Evolutionary conservation across 257 asterid species (phyloP).

Genomic region (Cinchona pubescens): DNA sequence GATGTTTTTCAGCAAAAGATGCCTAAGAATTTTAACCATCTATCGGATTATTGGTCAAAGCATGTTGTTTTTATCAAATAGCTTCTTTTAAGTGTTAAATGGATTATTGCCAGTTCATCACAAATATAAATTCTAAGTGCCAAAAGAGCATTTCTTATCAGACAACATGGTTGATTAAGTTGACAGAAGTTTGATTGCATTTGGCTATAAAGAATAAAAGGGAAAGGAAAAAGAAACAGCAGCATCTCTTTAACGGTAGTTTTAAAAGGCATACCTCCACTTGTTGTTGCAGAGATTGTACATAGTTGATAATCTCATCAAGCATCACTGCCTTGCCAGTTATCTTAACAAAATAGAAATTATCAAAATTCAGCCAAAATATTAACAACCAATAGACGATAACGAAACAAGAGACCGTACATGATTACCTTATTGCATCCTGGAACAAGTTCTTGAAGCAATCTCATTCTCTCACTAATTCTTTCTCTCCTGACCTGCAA

Average conservation of each 20-base stretch:
- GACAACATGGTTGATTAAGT: neutral
- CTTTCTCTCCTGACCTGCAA: conserved; percentile 83
- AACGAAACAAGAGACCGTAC: neutral
- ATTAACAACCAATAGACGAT: neutral
- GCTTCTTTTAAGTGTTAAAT: neutral
- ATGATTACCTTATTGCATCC: conserved; percentile 81
- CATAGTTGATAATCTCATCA: conserved; percentile 96
- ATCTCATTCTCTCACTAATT: conserved; percentile 93
- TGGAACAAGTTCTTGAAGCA: conserved; percentile 93
- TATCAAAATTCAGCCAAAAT: conserved; percentile 4
- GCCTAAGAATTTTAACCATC: neutral
- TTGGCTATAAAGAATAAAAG: neutral
- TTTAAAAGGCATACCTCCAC: conserved; percentile 64
- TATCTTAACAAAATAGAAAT: conserved; percentile 40
- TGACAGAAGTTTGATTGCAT: neutral
- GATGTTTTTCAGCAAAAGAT: neutral
- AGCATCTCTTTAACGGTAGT: neutral
- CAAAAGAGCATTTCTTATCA: neutral
- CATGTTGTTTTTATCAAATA: neutral
- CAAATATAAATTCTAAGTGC: neutral
- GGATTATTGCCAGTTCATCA: neutral
- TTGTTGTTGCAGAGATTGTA: conserved; percentile 90
- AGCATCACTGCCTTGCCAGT: conserved; percentile 99
- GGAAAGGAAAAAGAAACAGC: neutral
- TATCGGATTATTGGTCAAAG: neutral